Evolutionary conservation across 179 eudicot species (phyloP).

Genomic region (Beta corolliflora): DNA sequence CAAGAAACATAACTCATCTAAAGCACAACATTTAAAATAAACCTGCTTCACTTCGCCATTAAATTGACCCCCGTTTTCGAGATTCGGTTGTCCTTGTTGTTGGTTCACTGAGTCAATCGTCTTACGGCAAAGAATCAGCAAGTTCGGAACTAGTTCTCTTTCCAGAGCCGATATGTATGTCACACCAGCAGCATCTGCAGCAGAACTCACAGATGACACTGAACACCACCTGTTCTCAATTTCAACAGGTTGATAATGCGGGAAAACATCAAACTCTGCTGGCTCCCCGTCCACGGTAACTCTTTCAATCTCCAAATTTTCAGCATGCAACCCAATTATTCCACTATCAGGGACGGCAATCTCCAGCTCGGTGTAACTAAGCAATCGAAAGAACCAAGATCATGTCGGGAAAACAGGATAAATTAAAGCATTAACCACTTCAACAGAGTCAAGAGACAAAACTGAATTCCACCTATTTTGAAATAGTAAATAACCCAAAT

Average conservation of each 20-base stretch:
- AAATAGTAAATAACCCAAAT: background rate
- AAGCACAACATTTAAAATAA: constrained; percentile 20
- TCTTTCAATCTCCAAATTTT: constrained; percentile 86
- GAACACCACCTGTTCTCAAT: constrained; percentile 93
- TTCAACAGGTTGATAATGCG: constrained; percentile 76
- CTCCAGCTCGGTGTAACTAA: constrained; percentile 86
- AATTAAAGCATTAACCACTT: background rate
- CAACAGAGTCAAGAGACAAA: background rate
- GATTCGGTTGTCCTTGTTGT: constrained; percentile 37
- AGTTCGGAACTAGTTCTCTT: constrained; percentile 89
- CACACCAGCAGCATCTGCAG: constrained; percentile 98
- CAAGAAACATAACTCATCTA: constrained; percentile 2
- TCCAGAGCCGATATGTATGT: constrained; percentile 86
- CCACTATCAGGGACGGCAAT: constrained; percentile 81
- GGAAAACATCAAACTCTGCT: constrained; percentile 84
- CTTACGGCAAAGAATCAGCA: constrained; percentile 83
- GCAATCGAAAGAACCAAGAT: constrained; percentile 18
- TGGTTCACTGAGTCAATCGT: constrained; percentile 39
- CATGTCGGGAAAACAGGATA: constrained; percentile 8
- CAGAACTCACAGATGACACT: constrained; percentile 89
- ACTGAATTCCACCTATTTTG: background rate
- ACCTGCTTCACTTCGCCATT: constrained; percentile 74
- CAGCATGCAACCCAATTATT: constrained; percentile 87
- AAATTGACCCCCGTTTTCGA: constrained; percentile 60
- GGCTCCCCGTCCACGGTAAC: constrained; percentile 86